Percentiles rank a stretch among this genome's conserved stretches.
Evolutionary conservation across 83 land plant genomes (phyloP).

Genomic region (Diphasiastrum complanatum): DNA sequence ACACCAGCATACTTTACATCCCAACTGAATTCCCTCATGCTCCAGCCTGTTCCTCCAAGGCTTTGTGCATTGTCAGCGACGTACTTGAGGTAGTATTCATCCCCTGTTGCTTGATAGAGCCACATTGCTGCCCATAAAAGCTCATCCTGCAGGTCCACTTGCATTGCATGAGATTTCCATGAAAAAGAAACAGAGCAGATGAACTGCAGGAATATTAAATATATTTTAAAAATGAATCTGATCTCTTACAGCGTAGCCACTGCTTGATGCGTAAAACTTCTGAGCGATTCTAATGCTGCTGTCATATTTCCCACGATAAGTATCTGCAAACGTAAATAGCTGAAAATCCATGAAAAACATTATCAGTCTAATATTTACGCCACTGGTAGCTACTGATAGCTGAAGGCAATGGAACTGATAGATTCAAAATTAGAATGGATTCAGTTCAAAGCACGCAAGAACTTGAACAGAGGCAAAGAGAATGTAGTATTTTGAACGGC

Average conservation of each 20-base stretch:
- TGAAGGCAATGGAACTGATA: background rate
- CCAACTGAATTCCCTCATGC: conserved; percentile 71
- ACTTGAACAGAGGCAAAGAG: background rate
- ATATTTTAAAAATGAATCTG: background rate
- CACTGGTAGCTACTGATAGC: background rate
- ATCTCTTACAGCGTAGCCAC: conserved; percentile 69
- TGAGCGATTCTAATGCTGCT: conserved; percentile 65
- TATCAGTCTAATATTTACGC: background rate
- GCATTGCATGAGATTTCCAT: too few species aligned
- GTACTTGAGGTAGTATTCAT: conserved; percentile 50
- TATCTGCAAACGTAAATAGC: conserved; percentile 86
- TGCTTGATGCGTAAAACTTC: conserved; percentile 65
- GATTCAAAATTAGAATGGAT: background rate
- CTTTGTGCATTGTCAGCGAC: conserved; percentile 43
- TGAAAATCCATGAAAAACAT: conserved; percentile 22
- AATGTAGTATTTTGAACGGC: too few species aligned
- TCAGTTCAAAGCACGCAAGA: background rate
- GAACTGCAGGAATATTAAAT: background rate
- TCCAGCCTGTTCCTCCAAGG: conserved; percentile 84
- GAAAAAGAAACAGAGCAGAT: background rate
- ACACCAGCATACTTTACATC: conserved; percentile 87
- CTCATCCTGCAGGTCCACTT: conserved; percentile 57
- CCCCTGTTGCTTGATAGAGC: conserved; percentile 62
- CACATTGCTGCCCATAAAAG: conserved; percentile 87
- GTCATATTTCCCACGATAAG: conserved; percentile 82